These are phyloP conservation scores for Penicillium cinerascens DNA, from an alignment of 495 filamentous ascomycete genomes.

Conservation along the genomic window DNA sequence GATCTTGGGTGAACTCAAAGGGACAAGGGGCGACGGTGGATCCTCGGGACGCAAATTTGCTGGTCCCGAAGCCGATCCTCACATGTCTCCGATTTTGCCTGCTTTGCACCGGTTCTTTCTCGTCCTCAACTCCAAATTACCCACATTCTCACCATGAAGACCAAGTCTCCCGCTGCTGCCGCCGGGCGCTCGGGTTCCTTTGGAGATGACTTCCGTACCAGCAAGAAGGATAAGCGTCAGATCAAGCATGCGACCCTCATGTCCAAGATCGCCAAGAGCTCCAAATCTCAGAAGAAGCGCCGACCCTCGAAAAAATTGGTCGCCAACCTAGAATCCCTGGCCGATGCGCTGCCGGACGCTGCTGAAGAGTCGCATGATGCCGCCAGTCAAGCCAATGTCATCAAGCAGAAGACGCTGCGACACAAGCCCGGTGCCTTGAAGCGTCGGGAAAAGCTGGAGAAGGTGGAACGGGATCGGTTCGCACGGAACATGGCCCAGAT, in stretches of 20 bases:
- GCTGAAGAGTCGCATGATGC: slow-evolving; percentile 31
- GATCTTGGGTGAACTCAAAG: slow-evolving; percentile 9
- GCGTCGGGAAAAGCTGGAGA: slow-evolving; percentile 73
- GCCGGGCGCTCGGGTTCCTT: slow-evolving; percentile 27
- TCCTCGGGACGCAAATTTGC: slow-evolving; percentile 2
- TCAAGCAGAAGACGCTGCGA: slow-evolving; percentile 67
- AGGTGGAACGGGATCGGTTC: slow-evolving; percentile 76
- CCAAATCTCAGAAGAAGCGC: slow-evolving; percentile 54
- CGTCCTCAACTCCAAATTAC: slow-evolving; percentile 6
- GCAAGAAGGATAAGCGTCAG: slow-evolving; percentile 72
- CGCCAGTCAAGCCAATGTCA: slow-evolving; percentile 44
- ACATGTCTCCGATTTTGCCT: slow-evolving; percentile 7
- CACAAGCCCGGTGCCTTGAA: slow-evolving; percentile 76
- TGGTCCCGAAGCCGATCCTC: neutral
- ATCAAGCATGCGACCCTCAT: slow-evolving; percentile 76
- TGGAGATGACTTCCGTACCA: slow-evolving; percentile 52
- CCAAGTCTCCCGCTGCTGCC: slow-evolving; percentile 24
- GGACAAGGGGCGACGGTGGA: slow-evolving; percentile 8
- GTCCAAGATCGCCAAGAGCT: slow-evolving; percentile 65
- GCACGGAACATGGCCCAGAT: slow-evolving; percentile 70
- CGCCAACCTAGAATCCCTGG: slow-evolving; percentile 71
- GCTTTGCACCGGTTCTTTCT: slow-evolving; percentile 9
- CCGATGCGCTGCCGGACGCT: slow-evolving; percentile 69
- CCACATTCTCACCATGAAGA: slow-evolving; percentile 1
- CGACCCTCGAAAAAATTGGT: slow-evolving; percentile 72